These are phyloP conservation scores for Dispira simplex DNA, from an alignment of 192 early-diverging fungal species.

Conservation along the genomic window DNA sequence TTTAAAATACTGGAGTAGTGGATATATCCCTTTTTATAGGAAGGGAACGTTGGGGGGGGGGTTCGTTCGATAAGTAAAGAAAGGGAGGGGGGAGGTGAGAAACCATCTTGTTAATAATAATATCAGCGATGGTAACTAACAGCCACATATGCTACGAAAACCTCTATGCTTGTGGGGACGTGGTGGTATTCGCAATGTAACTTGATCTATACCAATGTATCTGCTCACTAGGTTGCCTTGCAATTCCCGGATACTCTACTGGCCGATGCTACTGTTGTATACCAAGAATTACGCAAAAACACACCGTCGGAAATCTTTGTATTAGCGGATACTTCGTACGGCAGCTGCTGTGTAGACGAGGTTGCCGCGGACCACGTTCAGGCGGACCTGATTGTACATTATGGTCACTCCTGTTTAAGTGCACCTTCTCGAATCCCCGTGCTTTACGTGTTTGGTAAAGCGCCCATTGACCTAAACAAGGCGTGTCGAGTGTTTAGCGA, in stretches of 20 bases:
- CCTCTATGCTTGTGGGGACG: too few species aligned
- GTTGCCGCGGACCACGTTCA: constrained; percentile 82
- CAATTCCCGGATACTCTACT: constrained; percentile 93
- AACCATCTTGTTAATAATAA: too few species aligned
- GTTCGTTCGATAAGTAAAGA: too few species aligned
- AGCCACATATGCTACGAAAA: too few species aligned
- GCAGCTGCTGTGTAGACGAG: constrained; percentile 94
- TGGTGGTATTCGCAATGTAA: too few species aligned
- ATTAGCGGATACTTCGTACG: constrained; percentile 91
- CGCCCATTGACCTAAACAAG: constrained; percentile 36
- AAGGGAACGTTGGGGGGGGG: too few species aligned
- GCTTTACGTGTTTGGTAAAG: constrained; percentile 72
- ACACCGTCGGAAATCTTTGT: constrained; percentile 42
- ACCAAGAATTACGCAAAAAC: constrained; percentile 30
- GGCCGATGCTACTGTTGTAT: constrained; percentile 46
- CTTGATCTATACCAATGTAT: too few species aligned
- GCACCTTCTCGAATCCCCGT: constrained; percentile 70
- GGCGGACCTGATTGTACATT: constrained; percentile 87
- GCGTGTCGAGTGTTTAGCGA: neutral
- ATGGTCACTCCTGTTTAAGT: constrained; percentile 81
- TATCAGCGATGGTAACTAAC: too few species aligned
- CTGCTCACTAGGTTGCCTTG: constrained; percentile 38
- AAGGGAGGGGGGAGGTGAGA: too few species aligned
- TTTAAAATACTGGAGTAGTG: too few species aligned
- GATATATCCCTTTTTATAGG: too few species aligned